Evolutionary conservation across 805 yeast genomes (phyloP).

Genomic region (Lipomyces kockii): DNA sequence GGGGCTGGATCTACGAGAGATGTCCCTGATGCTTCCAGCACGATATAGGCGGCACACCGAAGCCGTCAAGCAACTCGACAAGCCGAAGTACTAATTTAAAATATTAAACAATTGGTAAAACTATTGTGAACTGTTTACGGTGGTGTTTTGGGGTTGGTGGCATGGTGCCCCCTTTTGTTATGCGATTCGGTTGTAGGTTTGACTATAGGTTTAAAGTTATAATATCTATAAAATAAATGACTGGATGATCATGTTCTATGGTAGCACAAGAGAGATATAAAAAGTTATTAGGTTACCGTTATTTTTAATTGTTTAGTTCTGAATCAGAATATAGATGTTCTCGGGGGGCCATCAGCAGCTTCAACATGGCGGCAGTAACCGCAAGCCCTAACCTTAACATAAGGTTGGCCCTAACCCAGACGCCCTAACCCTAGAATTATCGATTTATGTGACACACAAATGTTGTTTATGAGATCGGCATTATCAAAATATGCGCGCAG

Average conservation of each 20-base stretch:
- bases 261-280: neutral
- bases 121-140: neutral
- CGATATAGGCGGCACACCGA: neutral
- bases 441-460: too few relatives aligned
- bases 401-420: too few relatives aligned
- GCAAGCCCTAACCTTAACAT: too few relatives aligned
- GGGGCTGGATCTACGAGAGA: neutral
- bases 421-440: neutral
- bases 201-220: neutral
- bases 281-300: neutral
- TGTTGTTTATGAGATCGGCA: too few relatives aligned
- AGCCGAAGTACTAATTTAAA: neutral
- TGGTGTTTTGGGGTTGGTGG: neutral
- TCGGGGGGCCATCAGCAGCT: too few relatives aligned
- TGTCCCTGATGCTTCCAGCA: neutral
- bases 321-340: too few relatives aligned
- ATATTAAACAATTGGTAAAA: neutral
- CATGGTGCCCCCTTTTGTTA: too few relatives aligned
- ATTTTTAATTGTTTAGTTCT: neutral
- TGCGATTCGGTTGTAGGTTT: neutral
- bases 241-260: neutral
- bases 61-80: neutral
- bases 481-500: too few relatives aligned
- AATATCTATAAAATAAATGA: neutral
- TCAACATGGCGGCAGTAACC: too few relatives aligned